Evolutionary conservation across 179 eudicot genomes (phyloP), one percentile per base, ranked within the genome.

Genomic region (Nepenthes alata): DNA sequence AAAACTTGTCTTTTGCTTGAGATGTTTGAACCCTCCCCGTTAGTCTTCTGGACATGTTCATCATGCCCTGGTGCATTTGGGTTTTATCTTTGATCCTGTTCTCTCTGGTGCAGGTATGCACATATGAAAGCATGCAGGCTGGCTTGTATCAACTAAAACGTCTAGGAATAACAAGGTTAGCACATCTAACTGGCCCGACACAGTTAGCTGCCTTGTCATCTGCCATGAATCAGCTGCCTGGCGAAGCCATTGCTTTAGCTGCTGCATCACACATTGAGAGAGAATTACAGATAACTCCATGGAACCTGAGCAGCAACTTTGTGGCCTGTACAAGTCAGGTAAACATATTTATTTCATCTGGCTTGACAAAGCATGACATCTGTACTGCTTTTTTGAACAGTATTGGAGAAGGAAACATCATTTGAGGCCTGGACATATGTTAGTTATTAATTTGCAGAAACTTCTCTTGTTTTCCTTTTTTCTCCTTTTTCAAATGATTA

Each of bases 241-340:
- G 78, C 77, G 97, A 89, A 79, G 97, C 97, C 12, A 83, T 93
- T 79, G 79, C 91, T 61, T 76, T 93, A 70, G 96, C 95, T 70
- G 98, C 98, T 71, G 96, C 97, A 58, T 93, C 97, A 53, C 98
- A 89, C 68, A 87, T 93, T 52, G 98, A 93, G 80, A 83, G 97
- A 70, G 98, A 93, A 81, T 78, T 93, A 65, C 95, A 80, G 73
- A 93, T 89, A 66, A 93, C 98, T 67, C 95, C 98, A 37, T 93
- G 98, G 98, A 93, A 83, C 77, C 80, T 93, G 74, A 89, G 91
- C 77, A 82, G 88, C 72, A 93, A 93, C 70, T 93, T 93, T 76
- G 97, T 89, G 67, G 86, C 94, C 49, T 93, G 97, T 77, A 89
- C 89, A 58, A 83, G 83, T 57, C 95, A 93, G 95, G 98, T 85